Conservation (phyloP, 2,329 filamentous ascomycete species). For the Emmonsiellopsis sp. region DNA sequence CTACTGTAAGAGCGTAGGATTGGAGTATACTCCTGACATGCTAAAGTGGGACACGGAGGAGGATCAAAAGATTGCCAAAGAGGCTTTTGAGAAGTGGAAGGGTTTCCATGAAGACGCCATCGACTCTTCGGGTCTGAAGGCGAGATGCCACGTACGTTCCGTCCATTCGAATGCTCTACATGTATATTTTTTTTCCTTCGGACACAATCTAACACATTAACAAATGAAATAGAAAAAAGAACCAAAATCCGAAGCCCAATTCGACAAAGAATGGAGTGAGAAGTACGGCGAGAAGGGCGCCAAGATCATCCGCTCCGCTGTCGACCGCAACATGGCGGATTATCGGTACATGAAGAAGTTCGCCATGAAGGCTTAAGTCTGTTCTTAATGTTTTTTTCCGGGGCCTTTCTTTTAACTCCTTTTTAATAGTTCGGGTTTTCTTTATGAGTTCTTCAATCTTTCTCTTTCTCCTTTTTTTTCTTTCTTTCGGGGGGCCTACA, state of each 20-base stretch:
- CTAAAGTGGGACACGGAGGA: slow-evolving; percentile 73
- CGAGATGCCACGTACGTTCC: slow-evolving; percentile 38
- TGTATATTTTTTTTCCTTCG: no score
- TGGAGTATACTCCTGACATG: slow-evolving; percentile 70
- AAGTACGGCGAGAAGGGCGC: slow-evolving; percentile 54
- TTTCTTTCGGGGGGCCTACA: no score
- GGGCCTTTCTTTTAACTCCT: not conserved
- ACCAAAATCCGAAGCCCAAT: slow-evolving; percentile 43
- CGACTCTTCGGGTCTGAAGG: slow-evolving; percentile 65
- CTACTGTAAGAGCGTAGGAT: slow-evolving; percentile 73
- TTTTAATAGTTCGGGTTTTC: no score
- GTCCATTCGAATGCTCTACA: no score
- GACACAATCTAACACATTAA: not conserved
- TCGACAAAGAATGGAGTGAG: slow-evolving; percentile 51
- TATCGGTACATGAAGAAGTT: slow-evolving; percentile 60
- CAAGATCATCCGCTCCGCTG: slow-evolving; percentile 49
- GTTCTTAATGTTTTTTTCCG: not conserved
- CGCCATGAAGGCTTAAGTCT: slow-evolving; percentile 42
- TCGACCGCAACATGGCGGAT: slow-evolving; percentile 50
- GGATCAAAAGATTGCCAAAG: slow-evolving; percentile 57
- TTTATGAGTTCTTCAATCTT: no score
- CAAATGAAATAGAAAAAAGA: slow-evolving; percentile 19
- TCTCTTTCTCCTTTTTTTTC: no score
- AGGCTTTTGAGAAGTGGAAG: slow-evolving; percentile 90
- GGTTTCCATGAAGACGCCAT: slow-evolving; percentile 96